Base-by-base conservation (phyloP, 2,329 filamentous ascomycete species). In the Raffaelea arxii region DNA sequence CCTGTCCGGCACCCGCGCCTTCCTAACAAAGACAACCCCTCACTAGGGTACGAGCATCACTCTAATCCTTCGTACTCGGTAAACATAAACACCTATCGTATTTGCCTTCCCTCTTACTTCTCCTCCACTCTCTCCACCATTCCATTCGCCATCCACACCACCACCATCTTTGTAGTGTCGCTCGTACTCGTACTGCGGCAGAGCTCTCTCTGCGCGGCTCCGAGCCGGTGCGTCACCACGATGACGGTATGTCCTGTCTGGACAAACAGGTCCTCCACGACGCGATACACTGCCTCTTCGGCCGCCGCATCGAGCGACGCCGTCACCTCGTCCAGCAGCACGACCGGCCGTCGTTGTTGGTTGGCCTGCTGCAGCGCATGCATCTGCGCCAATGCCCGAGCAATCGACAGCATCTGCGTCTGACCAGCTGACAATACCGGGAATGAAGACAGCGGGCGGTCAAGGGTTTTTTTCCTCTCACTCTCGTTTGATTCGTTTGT, bases 251-350 rank as follows among this genome's bases (percentile, higher is more conserved):
- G 48, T 3, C 47, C 46, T 7, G 21, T 25, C n/a, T 38, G 25
- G 24, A 52, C 42, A 32, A 52, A 51, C 16, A 47, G 42, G 4
- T 46, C 46, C 12, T 50, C 44, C 18, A 52, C 46, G 2, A 47
- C 49, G 11, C 45, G 42, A 22, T 50, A 46, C 24, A 52, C 41
- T 6, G 44, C 42, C 24, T 44, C 35, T 44, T 52, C 51, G 4
- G 51, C 43, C 12, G 42, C 41, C 12, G 48, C 44, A 24, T 52
- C 51, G 3, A 52, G 35, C 14, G 51, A 50, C 21, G 51, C 46
- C 11, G 51, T 52, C 19, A 47, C 48, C 39, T 52, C 51, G 40
- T 52, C 50, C 12, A 52, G 44, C 24, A 52, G 35, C 9, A 52
- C n/a, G 5, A 52, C 32, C 19, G 51, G 48, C 23, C 23, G 21